These are phyloP conservation scores for Curvularia spicifera DNA, from an alignment of 2,329 filamentous ascomycete genomes.

Conservation along the genomic window DNA sequence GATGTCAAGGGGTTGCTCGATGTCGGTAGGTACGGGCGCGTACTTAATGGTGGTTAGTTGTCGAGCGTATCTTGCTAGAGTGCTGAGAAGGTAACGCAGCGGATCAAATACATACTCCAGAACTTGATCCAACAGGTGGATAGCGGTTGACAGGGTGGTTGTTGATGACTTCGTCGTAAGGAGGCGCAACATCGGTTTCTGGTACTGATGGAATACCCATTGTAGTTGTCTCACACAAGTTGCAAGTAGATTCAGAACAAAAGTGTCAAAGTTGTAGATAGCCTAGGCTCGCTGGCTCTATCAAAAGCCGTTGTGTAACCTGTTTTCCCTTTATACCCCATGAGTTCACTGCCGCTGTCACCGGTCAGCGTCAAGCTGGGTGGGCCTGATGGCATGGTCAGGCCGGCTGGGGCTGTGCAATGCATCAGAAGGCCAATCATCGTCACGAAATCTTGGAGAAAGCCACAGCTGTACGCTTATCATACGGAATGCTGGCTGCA, in stretches of 20 bases:
- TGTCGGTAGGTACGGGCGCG: constrained; percentile 23
- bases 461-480: constrained; percentile 9
- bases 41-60: constrained; percentile 23
- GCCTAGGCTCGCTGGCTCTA: not conserved
- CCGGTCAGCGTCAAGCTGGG: too few species aligned
- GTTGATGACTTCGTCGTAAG: constrained; percentile 38
- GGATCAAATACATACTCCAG: constrained; percentile 18
- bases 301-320: not conserved
- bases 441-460: not conserved
- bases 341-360: not conserved
- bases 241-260: not conserved
- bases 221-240: not conserved
- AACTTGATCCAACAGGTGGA: constrained; percentile 27
- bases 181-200: constrained; percentile 31
- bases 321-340: not conserved
- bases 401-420: not conserved
- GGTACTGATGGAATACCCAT: constrained; percentile 30
- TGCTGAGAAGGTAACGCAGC: not conserved
- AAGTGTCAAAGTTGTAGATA: not conserved
- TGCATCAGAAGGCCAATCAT: constrained; percentile 5
- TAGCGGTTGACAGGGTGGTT: constrained; percentile 32
- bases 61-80: not conserved
- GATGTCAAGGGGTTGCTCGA: constrained; percentile 16
- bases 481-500: constrained; percentile 2
- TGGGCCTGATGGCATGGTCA: not conserved